Evolutionary conservation across 148 eudicot species (phyloP), one percentile per base, ranked within the genome.

Genomic region (Pharnaceum exiguum): DNA sequence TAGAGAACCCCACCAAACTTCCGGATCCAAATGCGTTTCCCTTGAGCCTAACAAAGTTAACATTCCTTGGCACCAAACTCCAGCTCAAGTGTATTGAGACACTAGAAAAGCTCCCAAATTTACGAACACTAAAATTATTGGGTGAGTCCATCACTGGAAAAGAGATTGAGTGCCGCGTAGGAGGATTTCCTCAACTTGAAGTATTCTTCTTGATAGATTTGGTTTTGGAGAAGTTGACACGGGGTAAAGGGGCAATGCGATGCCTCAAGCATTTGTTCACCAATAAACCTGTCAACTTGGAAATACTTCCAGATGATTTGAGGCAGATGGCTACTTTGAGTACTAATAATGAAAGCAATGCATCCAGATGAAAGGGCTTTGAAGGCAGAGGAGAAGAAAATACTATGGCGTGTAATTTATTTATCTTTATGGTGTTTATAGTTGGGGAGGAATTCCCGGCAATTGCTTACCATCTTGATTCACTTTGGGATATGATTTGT

Each of bases 11-110:
- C n/a, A 39, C 48, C 27, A 35, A 28, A n/a, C 63, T 67, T 11
- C 45, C 62, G 40, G 76, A 72, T 37, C 28, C 37, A 36, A 36
- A 66, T 61, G 76, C 76, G 16, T 72, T 72, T 23, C 76, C 76
- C 24, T 51, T 62, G 28, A 72, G 62, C 52, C 65, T 72, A 22
- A 25, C 52, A 23, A 66, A 72, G 35, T 27, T 72, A 55, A 66
- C 71, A 46, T 55, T 72, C 13, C 46, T 11, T 30, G 28, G 35
- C 17, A 72, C 76, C 18, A 0, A 27, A 11, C 65, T 66, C 19
- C 15, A 9, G 2, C 39, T 32, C 28, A 10, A 55, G 0, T 59
- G 67, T 43, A 62, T 72, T 25, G 21, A 60, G 31, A 72, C 46
- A 12, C 52, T 72, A 36, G 63, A 60, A 51, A 66, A 66, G 27